phyloP scores from a whole-genome alignment of 768 basidiomycete genomes.

The Galerina sulciceps region DNA sequence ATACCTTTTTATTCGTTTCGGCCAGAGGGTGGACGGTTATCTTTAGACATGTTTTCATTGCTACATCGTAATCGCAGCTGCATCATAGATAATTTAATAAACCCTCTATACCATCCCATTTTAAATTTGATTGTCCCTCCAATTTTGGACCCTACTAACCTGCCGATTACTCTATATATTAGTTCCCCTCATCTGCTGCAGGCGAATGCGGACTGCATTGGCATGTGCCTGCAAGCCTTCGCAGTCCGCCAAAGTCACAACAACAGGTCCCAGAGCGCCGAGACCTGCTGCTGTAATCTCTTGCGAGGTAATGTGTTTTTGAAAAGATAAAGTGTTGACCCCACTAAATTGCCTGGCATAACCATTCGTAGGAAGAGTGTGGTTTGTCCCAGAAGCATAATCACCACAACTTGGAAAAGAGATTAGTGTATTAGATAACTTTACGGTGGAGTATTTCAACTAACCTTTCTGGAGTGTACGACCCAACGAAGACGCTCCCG shows the following conservation, averaged over 20 bases:
- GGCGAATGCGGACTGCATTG: conserved; percentile 90
- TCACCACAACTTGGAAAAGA: conserved; percentile 80
- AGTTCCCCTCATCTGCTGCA: conserved; percentile 30
- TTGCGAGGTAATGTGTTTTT: conserved; percentile 98
- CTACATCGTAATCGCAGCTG: conserved; percentile 29
- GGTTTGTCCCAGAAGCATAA: conserved; percentile 98
- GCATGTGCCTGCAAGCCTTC: conserved; percentile 96
- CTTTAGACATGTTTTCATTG: conserved; percentile 26
- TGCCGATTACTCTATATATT: neutral
- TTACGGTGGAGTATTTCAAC: conserved; percentile 13
- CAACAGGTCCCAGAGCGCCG: conserved; percentile 79
- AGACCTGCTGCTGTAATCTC: conserved; percentile 85
- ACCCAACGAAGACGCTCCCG: conserved; percentile 95
- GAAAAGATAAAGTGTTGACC: conserved; percentile 96
- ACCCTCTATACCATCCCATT: conserved; percentile 19
- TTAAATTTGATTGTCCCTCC: neutral
- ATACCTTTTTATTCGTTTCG: conserved; percentile 7
- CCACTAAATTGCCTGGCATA: conserved; percentile 98
- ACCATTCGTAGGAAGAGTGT: conserved; percentile 95
- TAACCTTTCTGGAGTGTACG: conserved; percentile 94
- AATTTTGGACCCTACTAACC: neutral
- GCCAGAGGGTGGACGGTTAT: conserved; percentile 16
- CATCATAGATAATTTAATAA: conserved; percentile 35
- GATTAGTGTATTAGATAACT: neutral
- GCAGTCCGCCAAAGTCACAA: conserved; percentile 89